Percentiles rank a stretch among this genome's conserved stretches.
Evolutionary conservation across 192 early-diverging fungal genomes (phyloP).

Genomic region (Thoreauomyces humboldtii): DNA sequence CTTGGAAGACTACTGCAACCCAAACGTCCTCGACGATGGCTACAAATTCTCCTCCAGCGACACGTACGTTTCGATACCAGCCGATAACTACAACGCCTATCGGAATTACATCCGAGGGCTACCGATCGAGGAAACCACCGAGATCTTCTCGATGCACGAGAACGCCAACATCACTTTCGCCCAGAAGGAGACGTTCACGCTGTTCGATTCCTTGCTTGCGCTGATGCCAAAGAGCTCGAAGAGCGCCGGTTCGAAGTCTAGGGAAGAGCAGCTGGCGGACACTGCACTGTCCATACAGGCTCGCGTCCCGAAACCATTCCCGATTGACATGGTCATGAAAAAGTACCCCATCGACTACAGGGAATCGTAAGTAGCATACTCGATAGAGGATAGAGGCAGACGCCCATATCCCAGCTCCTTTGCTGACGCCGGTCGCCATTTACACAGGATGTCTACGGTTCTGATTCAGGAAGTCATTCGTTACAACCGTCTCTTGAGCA

Average conservation of each 20-base stretch:
- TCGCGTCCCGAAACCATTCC: slow-evolving; percentile 52
- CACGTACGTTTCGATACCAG: slow-evolving; percentile 46
- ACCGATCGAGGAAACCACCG: slow-evolving; percentile 58
- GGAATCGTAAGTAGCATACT: slow-evolving; percentile 32
- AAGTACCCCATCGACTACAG: slow-evolving; percentile 61
- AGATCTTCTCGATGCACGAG: slow-evolving; percentile 61
- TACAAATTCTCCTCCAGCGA: slow-evolving; percentile 48
- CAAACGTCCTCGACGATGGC: slow-evolving; percentile 49
- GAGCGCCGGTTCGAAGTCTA: slow-evolving; percentile 43
- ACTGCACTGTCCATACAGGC: slow-evolving; percentile 47
- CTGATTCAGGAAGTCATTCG: slow-evolving; percentile 58
- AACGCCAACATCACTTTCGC: slow-evolving; percentile 66
- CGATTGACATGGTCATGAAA: slow-evolving; percentile 39
- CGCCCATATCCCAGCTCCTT: background rate
- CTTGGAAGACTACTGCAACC: slow-evolving; percentile 53
- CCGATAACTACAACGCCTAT: slow-evolving; percentile 44
- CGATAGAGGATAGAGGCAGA: background rate
- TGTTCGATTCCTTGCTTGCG: slow-evolving; percentile 51
- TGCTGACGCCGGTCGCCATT: background rate
- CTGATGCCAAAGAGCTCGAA: slow-evolving; percentile 53
- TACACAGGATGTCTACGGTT: slow-evolving; percentile 53
- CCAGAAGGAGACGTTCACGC: slow-evolving; percentile 55
- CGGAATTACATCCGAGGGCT: slow-evolving; percentile 51
- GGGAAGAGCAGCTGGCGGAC: slow-evolving; percentile 50
- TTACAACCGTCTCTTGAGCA: slow-evolving; percentile 50